Percentiles rank a stretch among this genome's conserved stretches.
These are phyloP conservation scores for Komagataella ulmi DNA, from an alignment of 805 yeast species.

Conservation along the genomic window DNA sequence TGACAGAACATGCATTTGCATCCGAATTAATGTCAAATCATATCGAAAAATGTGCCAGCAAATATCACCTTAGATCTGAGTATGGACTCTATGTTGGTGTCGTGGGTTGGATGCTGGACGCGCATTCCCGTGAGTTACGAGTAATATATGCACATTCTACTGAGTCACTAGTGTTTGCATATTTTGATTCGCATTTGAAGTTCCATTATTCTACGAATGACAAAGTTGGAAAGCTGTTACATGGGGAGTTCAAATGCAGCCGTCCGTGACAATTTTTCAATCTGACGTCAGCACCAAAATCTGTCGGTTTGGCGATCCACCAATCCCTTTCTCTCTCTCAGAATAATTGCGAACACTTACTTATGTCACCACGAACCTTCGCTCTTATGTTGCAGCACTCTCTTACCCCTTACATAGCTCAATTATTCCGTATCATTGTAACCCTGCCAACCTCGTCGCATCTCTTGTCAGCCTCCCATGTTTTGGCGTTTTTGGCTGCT, in stretches of 20 bases:
- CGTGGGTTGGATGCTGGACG: constrained; percentile 11
- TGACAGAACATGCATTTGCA: constrained; percentile 11
- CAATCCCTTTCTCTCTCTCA: no score
- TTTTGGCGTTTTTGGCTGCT: neutral
- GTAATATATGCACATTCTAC: constrained; percentile 25
- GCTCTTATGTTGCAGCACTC: neutral
- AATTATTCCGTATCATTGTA: neutral
- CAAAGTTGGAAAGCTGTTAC: neutral
- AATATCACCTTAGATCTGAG: constrained; percentile 5
- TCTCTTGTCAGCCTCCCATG: neutral
- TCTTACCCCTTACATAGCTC: neutral
- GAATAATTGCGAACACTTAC: no score
- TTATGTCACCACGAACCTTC: no score
- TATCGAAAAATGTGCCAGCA: constrained; percentile 2
- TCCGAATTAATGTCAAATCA: constrained; percentile 8
- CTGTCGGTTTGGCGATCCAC: no score
- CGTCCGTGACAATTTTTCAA: neutral
- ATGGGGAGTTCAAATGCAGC: neutral
- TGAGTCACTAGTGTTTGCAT: constrained; percentile 22
- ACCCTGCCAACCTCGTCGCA: neutral
- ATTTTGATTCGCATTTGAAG: neutral
- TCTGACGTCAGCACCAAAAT: neutral
- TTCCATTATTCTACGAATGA: neutral
- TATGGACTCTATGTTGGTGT: constrained; percentile 20
- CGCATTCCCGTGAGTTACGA: constrained; percentile 1